Percentiles rank a stretch among this genome's conserved stretches.
Evolutionary conservation across 2,329 filamentous ascomycete genomes (phyloP).

Genomic region (Helotiales sp.): DNA sequence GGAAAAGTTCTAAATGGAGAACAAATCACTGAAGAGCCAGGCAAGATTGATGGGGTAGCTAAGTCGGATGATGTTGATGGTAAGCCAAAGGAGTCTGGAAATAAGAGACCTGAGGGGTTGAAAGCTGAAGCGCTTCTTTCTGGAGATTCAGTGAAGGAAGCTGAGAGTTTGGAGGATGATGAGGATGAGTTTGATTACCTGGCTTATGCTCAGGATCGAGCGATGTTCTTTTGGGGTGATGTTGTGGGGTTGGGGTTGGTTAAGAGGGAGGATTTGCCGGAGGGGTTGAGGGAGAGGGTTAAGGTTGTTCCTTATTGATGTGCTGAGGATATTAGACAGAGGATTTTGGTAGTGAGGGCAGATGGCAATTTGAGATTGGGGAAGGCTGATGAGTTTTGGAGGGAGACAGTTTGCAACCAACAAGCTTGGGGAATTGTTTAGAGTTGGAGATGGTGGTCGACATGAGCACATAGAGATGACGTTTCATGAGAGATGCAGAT

Average conservation of each 20-base stretch:
- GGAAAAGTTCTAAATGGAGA: neutral
- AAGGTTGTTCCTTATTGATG: constrained; percentile 64
- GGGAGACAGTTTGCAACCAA: too few species aligned
- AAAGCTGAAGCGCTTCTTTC: constrained; percentile 16
- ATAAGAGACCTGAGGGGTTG: constrained; percentile 25
- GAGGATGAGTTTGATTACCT: constrained; percentile 91
- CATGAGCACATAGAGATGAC: neutral
- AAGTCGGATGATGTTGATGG: neutral
- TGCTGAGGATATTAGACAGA: too few species aligned
- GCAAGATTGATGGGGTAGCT: neutral
- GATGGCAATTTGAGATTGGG: too few species aligned
- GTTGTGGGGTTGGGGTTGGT: constrained; percentile 75
- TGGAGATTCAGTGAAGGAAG: constrained; percentile 14
- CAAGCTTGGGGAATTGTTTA: too few species aligned
- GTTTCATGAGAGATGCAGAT: neutral
- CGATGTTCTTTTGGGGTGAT: constrained; percentile 94
- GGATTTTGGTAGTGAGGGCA: too few species aligned
- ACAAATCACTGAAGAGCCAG: neutral
- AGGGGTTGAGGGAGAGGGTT: constrained; percentile 59
- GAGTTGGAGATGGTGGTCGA: neutral
- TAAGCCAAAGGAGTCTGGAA: neutral
- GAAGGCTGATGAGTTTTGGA: too few species aligned
- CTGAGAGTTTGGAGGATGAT: constrained; percentile 29
- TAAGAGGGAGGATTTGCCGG: constrained; percentile 72
- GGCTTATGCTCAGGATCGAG: constrained; percentile 84